Evolutionary conservation across 2,329 filamentous ascomycete species (phyloP), one percentile per base, ranked within the genome.

Genomic region (Colletotrichum godetiae): DNA sequence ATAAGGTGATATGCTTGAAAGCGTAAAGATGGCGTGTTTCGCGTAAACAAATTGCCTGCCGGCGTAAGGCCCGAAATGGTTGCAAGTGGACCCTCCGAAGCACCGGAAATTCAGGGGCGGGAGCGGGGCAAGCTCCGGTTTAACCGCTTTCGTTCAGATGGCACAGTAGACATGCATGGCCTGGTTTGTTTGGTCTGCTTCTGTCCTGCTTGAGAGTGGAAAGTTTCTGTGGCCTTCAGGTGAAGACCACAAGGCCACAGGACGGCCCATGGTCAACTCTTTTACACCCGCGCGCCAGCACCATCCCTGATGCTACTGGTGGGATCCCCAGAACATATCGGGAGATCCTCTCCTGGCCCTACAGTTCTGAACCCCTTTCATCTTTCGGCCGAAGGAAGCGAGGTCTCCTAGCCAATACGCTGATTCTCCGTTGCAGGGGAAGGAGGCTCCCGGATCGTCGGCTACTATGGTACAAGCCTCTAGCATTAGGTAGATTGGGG

Each of bases 1-100:
- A 52, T 57, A 66, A 66, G 29, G 35, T 72, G 8, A 49, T n/a
- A 42, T 73, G 64, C 57, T 73, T 70, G 70, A 35, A 66, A 61
- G 27, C 55, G 46, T 46, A 64, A 60, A 57, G 13, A 56, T 65
- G 60, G 59, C 5, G 46, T 31, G 71, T 73, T 71, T 73, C 53
- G 67, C 19, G 46, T 73, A 70, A 42, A 70, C 27, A 66, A 49
- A 52, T 7, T 33, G 6, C 56, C 46, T 27, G 24, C 33, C 55
- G 59, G 69, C 55, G 27, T 10, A 63, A 37, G 33, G 46, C 29
- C 22, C 35, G 35, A 37, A 31, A 49, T 24, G 24, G 55, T 24
- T 4, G 33, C 19, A 4, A 22, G 59, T 55, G 59, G 58, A 49
- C 7, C 29, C 22, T 6, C 65, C 35, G 13, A 58, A 22, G 60